phyloP scores from a whole-genome alignment of 495 filamentous ascomycete genomes.

The Evansstolkia leycettana region DNA sequence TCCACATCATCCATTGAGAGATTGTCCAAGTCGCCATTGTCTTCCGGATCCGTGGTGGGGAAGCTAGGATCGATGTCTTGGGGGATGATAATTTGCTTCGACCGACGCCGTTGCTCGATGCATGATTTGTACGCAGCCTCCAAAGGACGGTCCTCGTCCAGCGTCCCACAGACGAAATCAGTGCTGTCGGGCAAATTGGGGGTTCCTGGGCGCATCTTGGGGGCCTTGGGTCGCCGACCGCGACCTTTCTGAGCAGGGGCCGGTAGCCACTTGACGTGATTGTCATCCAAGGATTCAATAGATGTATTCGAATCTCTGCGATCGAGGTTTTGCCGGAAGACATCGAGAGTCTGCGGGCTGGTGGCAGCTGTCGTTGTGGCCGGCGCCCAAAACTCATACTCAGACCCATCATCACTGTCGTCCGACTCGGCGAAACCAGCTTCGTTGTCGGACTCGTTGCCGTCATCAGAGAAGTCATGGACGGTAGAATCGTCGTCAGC shows the following conservation, averaged over 20 bases:
- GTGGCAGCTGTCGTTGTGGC: slow-evolving; percentile 44
- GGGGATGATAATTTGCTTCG: slow-evolving; percentile 65
- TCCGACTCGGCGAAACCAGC: slow-evolving; percentile 85
- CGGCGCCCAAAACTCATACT: slow-evolving; percentile 70
- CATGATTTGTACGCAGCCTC: slow-evolving; percentile 86
- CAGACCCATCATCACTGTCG: slow-evolving; percentile 61
- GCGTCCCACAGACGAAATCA: slow-evolving; percentile 93
- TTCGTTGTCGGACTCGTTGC: slow-evolving; percentile 93
- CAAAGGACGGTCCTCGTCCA: slow-evolving; percentile 90
- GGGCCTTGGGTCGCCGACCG: slow-evolving; percentile 24
- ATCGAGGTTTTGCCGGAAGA: slow-evolving; percentile 30
- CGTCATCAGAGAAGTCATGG: slow-evolving; percentile 49
- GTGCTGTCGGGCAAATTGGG: slow-evolving; percentile 91
- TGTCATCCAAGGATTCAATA: slow-evolving; percentile 44
- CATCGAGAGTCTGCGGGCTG: slow-evolving; percentile 35
- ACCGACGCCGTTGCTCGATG: slow-evolving; percentile 65
- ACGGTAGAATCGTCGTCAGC: slow-evolving; percentile 50
- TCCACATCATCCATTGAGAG: slow-evolving; percentile 39
- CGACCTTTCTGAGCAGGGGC: slow-evolving; percentile 14
- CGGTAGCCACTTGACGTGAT: slow-evolving; percentile 18
- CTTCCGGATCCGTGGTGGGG: slow-evolving; percentile 82
- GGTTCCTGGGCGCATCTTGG: slow-evolving; percentile 56
- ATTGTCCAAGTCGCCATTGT: slow-evolving; percentile 62
- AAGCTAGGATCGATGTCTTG: slow-evolving; percentile 98
- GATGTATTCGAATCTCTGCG: slow-evolving; percentile 50